phyloP scores from a whole-genome alignment of 1,139 yeast genomes.

The Wickerhamomyces sp. region DNA sequence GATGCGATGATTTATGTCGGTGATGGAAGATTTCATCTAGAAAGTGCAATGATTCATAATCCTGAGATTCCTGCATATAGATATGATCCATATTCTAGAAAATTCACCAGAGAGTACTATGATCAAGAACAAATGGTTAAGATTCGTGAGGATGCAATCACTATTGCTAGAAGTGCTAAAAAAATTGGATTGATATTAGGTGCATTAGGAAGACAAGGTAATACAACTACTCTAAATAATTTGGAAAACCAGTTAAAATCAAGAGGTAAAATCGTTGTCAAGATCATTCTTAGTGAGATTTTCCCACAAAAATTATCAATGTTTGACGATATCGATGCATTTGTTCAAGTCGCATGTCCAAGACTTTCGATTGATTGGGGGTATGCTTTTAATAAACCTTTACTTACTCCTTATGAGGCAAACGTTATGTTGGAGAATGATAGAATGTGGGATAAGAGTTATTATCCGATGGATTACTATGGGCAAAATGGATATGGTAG shows the following conservation, averaged over 20 bases:
- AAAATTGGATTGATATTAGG: conserved; percentile 86
- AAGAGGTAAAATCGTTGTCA: conserved; percentile 65
- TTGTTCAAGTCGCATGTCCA: conserved; percentile 98
- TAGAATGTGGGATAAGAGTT: conserved; percentile 55
- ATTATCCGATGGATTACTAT: conserved; percentile 96
- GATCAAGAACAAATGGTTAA: conserved; percentile 78
- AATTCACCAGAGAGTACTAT: conserved; percentile 83
- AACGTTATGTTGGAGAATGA: conserved; percentile 83
- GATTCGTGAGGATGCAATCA: conserved; percentile 71
- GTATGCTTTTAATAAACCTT: conserved; percentile 88
- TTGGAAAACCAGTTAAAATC: conserved; percentile 48
- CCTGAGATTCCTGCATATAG: conserved; percentile 89
- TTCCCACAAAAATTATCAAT: conserved; percentile 91
- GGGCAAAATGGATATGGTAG: conserved; percentile 90
- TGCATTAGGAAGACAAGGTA: conserved; percentile 97
- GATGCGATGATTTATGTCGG: conserved; percentile 89
- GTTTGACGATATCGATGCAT: conserved; percentile 91
- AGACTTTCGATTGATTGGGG: conserved; percentile 98
- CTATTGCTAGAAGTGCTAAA: conserved; percentile 50
- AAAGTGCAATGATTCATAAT: conserved; percentile 95
- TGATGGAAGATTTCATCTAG: conserved; percentile 94
- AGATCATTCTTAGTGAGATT: conserved; percentile 84
- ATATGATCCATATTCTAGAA: conserved; percentile 91
- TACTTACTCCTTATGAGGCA: conserved; percentile 93
- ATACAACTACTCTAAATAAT: conserved; percentile 64